Evolutionary conservation across 768 basidiomycete genomes (phyloP).

Genomic region (Phaffia tasmanica): DNA sequence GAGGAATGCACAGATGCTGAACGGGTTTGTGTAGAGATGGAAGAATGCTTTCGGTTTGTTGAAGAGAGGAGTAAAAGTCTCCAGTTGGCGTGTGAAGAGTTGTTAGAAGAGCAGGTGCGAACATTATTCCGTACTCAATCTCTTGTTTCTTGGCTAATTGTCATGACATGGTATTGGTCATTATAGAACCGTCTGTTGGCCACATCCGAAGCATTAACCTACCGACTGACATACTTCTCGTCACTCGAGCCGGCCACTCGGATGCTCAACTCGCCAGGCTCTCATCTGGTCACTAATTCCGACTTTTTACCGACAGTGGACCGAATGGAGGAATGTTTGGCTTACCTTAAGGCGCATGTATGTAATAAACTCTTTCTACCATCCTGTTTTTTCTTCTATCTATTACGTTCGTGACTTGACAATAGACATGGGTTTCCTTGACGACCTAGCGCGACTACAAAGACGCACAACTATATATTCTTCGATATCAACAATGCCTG

Average conservation of each 20-base stretch:
- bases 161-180: background rate
- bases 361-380: constrained; percentile 34
- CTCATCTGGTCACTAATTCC: constrained; percentile 74
- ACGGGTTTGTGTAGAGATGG: constrained; percentile 63
- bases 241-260: constrained; percentile 86
- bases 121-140: background rate
- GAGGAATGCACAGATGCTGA: constrained; percentile 63
- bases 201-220: constrained; percentile 69
- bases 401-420: background rate
- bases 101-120: constrained; percentile 79
- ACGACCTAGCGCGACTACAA: constrained; percentile 63
- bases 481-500: constrained; percentile 96
- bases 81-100: constrained; percentile 77
- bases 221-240: constrained; percentile 80
- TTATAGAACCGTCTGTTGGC: constrained; percentile 62
- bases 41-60: constrained; percentile 71
- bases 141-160: background rate
- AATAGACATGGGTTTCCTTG: background rate
- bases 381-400: background rate
- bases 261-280: constrained; percentile 88
- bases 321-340: constrained; percentile 84
- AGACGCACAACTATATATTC: constrained; percentile 86
- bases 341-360: constrained; percentile 77
- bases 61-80: constrained; percentile 86
- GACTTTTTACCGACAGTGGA: constrained; percentile 96